Evolutionary conservation across 1,284 basidiomycete species (phyloP).

Genomic region (Mycena citricolor): DNA sequence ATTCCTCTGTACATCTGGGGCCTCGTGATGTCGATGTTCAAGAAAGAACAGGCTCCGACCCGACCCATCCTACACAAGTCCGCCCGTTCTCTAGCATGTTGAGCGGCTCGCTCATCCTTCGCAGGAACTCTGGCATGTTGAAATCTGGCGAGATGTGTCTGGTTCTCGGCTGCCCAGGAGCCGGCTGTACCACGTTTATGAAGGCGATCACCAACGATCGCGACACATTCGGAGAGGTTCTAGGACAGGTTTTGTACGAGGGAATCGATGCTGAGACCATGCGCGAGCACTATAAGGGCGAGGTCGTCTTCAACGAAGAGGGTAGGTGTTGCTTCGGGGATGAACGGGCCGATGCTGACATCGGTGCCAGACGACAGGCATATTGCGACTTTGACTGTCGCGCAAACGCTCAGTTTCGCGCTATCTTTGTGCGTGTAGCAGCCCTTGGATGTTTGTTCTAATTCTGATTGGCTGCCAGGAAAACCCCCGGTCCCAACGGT

Average conservation of each 20-base stretch:
- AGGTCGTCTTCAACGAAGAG: slow-evolving; percentile 84
- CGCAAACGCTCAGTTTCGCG: slow-evolving; percentile 68
- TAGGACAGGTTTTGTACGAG: slow-evolving; percentile 73
- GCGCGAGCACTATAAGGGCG: slow-evolving; percentile 71
- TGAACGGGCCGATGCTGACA: neutral
- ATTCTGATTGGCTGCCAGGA: slow-evolving; percentile 29
- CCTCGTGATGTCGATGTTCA: slow-evolving; percentile 52
- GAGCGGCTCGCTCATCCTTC: slow-evolving; percentile 33
- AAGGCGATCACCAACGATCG: slow-evolving; percentile 76
- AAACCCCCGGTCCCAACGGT: slow-evolving; percentile 70
- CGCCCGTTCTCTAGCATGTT: slow-evolving; percentile 23
- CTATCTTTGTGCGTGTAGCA: slow-evolving; percentile 44
- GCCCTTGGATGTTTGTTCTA: neutral
- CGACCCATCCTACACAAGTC: slow-evolving; percentile 69
- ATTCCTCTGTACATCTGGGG: slow-evolving; percentile 53
- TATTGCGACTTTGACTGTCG: slow-evolving; percentile 75
- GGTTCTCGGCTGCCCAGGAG: slow-evolving; percentile 82
- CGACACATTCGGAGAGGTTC: slow-evolving; percentile 55
- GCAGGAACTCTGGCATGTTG: slow-evolving; percentile 71
- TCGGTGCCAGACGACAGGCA: slow-evolving; percentile 67
- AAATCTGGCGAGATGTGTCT: slow-evolving; percentile 67
- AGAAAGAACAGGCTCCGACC: slow-evolving; percentile 40
- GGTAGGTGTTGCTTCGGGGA: slow-evolving; percentile 36
- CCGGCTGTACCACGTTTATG: slow-evolving; percentile 80
- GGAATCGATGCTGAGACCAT: slow-evolving; percentile 69